These are phyloP conservation scores for Paecilomyces variotii DNA, from an alignment of 2,329 filamentous ascomycete genomes.

Conservation along the genomic window DNA sequence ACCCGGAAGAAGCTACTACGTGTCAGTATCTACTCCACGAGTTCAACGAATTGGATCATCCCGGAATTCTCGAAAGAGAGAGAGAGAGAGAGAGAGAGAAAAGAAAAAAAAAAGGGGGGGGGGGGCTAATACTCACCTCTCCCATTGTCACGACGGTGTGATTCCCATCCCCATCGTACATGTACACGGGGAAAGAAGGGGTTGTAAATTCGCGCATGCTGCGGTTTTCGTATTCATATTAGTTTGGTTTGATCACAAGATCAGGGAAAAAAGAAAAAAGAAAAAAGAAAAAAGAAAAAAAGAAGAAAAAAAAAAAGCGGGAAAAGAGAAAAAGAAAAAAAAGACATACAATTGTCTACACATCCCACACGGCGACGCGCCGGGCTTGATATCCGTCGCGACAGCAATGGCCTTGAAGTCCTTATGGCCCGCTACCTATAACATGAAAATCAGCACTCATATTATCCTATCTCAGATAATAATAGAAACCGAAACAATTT, in stretches of 20 bases:
- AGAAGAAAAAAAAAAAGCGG: background rate
- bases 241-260: background rate
- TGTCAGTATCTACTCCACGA: background rate
- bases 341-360: slow-evolving; percentile 71
- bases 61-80: no score
- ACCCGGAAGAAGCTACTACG: slow-evolving; percentile 54
- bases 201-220: slow-evolving; percentile 67
- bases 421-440: slow-evolving; percentile 37
- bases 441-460: background rate
- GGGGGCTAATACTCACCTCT: slow-evolving; percentile 30
- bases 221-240: background rate
- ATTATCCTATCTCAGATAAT: background rate
- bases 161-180: slow-evolving; percentile 79
- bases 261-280: slow-evolving; percentile 1
- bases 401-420: slow-evolving; percentile 75
- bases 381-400: slow-evolving; percentile 65
- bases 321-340: background rate
- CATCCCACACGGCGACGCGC: slow-evolving; percentile 79
- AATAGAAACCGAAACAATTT: no score
- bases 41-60: background rate
- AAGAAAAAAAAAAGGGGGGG: background rate
- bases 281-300: background rate
- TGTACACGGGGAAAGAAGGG: slow-evolving; percentile 67
- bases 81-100: no score
- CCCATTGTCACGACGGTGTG: slow-evolving; percentile 36